Base-by-base conservation (phyloP, 1,284 basidiomycete species). In the Bondarzewia mesenterica region DNA sequence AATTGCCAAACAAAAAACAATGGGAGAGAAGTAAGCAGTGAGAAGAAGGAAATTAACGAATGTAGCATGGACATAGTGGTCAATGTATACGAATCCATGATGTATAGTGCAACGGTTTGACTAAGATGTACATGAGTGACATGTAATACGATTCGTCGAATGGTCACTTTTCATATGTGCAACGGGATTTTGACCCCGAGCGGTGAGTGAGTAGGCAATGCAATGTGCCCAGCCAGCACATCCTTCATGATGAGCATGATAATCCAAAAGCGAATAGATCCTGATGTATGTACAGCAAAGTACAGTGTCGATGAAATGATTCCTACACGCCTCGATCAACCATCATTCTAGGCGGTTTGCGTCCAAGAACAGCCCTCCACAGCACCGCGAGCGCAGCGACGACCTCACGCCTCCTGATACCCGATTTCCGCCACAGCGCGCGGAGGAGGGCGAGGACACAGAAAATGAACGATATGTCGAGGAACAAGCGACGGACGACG, bases 391-490 rank as follows among this genome's bases (percentile, higher is more conserved):
- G 69, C 1, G 85, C 87, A 42, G 69, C 68, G 21, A 66, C 68
- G 8, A 89, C 79, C 58, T 89, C 87, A 52, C 68, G 65, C 56
- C 88, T 73, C 56, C 86, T 72, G 44, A 80, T 70, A 7, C 82
- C 80, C 35, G 81, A 85, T 58, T 70, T 74, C 55, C 69, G 74
- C 88, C 88, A 90, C n/a, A 77, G 54, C 12, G 71, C 54, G 50
- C 75, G 74, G 48, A 81, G 60, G 21, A 80, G 49, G 10, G 69
- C 71, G 29, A 88, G 60, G 35, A 85, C 64, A 56, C 69, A 76
- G 26, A 86, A 58, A 22, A 87, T 61, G 61, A 90, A 90, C 12
- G 82, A 84, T 20, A 83, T 66, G 59, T 90, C 87, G 52, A 90
- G 68, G 59, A 82, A 80, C 35, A 90, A 65, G 48, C 87, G 74